A percentile compares a stretch with the other conserved stretches of the same genome.
These are phyloP conservation scores for Psilocybe azurescens DNA, from an alignment of 768 basidiomycete species.

Conservation along the genomic window DNA sequence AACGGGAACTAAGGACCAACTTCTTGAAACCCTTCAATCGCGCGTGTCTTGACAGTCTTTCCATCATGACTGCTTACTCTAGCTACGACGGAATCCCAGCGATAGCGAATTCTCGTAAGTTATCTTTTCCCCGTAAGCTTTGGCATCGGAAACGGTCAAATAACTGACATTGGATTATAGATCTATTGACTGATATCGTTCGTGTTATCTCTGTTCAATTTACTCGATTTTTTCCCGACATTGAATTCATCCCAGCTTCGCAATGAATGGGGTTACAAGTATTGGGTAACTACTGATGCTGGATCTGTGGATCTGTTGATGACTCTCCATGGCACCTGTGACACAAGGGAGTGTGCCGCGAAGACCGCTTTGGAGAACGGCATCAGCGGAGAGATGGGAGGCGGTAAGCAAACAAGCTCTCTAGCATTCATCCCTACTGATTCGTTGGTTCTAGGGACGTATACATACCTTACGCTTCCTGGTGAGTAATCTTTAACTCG, in stretches of 20 bases:
- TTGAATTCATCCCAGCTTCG: slow-evolving; percentile 47
- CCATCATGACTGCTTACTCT: slow-evolving; percentile 76
- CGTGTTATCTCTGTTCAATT: slow-evolving; percentile 16
- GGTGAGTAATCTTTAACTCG: slow-evolving; percentile 36
- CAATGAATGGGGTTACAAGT: slow-evolving; percentile 68
- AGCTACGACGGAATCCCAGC: slow-evolving; percentile 73
- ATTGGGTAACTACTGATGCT: slow-evolving; percentile 69
- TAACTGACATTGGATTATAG: slow-evolving; percentile 31
- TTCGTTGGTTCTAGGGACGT: slow-evolving; percentile 38
- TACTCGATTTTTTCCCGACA: background rate
- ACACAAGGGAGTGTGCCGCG: slow-evolving; percentile 67
- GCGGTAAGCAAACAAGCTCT: slow-evolving; percentile 38
- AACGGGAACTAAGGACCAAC: slow-evolving; percentile 64
- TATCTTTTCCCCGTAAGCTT: background rate
- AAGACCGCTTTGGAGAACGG: slow-evolving; percentile 59
- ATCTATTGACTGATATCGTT: slow-evolving; percentile 62
- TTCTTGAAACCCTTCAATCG: slow-evolving; percentile 68
- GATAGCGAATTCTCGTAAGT: slow-evolving; percentile 57
- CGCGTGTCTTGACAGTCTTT: slow-evolving; percentile 61
- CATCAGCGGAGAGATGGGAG: slow-evolving; percentile 68
- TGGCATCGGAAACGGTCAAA: background rate
- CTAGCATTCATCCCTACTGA: background rate
- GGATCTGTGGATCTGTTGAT: slow-evolving; percentile 66
- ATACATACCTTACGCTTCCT: slow-evolving; percentile 66
- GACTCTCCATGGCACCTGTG: slow-evolving; percentile 57